Conservation (phyloP, 176 grass and related monocot genomes). For the Oryza glumipatula region DNA sequence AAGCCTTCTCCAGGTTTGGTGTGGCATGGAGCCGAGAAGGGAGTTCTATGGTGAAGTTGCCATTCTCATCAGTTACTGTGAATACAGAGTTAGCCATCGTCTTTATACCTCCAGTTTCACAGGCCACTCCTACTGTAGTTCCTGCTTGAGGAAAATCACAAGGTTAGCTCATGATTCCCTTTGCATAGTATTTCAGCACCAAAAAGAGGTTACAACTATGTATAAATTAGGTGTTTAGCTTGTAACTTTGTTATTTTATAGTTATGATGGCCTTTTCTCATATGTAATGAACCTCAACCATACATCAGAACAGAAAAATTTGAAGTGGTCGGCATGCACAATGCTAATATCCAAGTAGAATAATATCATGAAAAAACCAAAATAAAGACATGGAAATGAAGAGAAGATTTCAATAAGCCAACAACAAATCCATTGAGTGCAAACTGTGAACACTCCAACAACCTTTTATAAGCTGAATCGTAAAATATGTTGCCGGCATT, state of each 20-base stretch:
- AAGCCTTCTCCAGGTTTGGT: slow-evolving; percentile 62
- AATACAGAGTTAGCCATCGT: slow-evolving; percentile 22
- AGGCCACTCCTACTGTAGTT: slow-evolving; percentile 35
- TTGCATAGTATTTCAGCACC: neutral
- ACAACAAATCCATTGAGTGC: neutral
- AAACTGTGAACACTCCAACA: neutral
- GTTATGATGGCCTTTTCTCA: neutral
- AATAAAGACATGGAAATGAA: neutral
- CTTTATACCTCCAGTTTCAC: slow-evolving; percentile 36
- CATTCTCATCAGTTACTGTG: slow-evolving; percentile 64
- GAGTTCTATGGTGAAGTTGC: slow-evolving; percentile 80
- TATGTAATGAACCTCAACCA: neutral
- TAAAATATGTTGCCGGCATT: too few relatives aligned
- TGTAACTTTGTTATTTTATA: neutral
- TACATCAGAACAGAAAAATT: too few relatives aligned
- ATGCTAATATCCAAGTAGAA: neutral
- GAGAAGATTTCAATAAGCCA: neutral
- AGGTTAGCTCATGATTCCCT: neutral
- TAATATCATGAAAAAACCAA: neutral
- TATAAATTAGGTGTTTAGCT: neutral
- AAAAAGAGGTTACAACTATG: neutral
- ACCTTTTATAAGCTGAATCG: neutral
- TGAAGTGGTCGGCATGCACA: neutral
- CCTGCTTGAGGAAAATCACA: neutral
- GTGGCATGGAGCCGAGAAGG: slow-evolving; percentile 81